Evolutionary conservation across 208 protist species (phyloP).

Genomic region (Naegleria gruberi): DNA sequence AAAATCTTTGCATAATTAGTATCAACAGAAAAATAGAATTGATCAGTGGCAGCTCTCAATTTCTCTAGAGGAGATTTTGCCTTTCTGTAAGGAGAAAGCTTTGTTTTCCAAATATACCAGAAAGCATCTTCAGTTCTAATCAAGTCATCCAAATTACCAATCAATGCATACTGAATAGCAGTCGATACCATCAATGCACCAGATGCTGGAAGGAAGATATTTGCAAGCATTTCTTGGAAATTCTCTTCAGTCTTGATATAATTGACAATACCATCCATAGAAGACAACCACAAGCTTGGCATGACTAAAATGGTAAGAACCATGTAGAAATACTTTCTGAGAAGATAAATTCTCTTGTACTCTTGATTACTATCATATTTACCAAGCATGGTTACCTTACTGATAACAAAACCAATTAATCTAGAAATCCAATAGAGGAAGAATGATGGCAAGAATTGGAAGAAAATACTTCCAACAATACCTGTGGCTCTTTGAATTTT

Average conservation of each 20-base stretch:
- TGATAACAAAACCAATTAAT: not conserved
- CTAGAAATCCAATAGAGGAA: not conserved
- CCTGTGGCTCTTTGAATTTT: not conserved
- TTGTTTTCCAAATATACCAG: not conserved
- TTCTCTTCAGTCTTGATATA: not conserved
- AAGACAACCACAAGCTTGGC: not conserved
- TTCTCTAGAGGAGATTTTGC: not conserved
- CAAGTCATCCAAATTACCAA: not conserved
- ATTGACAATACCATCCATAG: not conserved
- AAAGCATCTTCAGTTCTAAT: not conserved
- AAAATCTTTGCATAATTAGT: not conserved
- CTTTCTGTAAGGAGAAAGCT: not conserved
- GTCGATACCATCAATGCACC: not conserved
- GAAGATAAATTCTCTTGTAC: not conserved
- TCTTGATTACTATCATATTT: not conserved
- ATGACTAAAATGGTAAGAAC: not conserved
- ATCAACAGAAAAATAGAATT: not conserved
- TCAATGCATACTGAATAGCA: not conserved
- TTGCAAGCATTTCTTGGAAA: not conserved
- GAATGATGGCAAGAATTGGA: not conserved
- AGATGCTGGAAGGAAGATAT: not conserved
- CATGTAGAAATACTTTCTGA: not conserved
- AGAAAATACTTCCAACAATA: not conserved
- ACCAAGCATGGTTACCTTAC: not conserved
- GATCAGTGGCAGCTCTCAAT: not conserved